Base-by-base conservation (phyloP, 202 grass and related monocot genomes). In the Saccharum hybrid region DNA sequence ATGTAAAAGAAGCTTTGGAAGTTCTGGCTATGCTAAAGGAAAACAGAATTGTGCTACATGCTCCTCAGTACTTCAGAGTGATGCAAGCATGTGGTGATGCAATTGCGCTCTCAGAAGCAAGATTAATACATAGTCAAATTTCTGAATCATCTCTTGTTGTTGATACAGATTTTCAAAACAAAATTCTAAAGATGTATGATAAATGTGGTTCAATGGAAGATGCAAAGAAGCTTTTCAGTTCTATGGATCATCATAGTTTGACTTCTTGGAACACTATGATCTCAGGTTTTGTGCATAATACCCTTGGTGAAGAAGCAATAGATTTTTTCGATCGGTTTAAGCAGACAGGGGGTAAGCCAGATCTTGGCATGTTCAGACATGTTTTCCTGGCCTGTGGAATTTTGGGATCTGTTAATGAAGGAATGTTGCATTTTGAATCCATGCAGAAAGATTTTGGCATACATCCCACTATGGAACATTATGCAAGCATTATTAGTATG, bases 131-230 rank as follows among this genome's bases (percentile, higher is more conserved):
- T 74, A 63, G 81, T 56, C 37, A 82, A 57, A 89, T 98, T 64
- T 90, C 72, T 78, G 74, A 52, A 71, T 92, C 84, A 80, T 74
- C 76, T 57, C 57, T 60, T 63, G 36, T 42, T 85, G 37, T 71
- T 84, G 91, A 94, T 51, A 84, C 82, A 64, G 52, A 67, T 88
- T 68, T 94, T 75, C 82, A 96, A 66, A 96, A 98, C 80, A 89
- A 88, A 83, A 87, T 96, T 87, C 75, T 98, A 30, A 84, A 96
- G 68, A 96, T 96, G 96, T 98, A 96, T 83, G 72, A 85, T 46
- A 98, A 85, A 74, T 98, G 96, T 65, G 89, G 89, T 82, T 95
- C 88, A 22, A 90, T 93, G 87, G 81, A 90, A 77, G 84, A 98
- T 81, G 89, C 91, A 40, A 91, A 84, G 46, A 85, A 94, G 42